Percentiles rank a stretch among this genome's conserved stretches.
phyloP scores from a whole-genome alignment of 352 stramenopile species.

The Pythium pectinolyticum region DNA sequence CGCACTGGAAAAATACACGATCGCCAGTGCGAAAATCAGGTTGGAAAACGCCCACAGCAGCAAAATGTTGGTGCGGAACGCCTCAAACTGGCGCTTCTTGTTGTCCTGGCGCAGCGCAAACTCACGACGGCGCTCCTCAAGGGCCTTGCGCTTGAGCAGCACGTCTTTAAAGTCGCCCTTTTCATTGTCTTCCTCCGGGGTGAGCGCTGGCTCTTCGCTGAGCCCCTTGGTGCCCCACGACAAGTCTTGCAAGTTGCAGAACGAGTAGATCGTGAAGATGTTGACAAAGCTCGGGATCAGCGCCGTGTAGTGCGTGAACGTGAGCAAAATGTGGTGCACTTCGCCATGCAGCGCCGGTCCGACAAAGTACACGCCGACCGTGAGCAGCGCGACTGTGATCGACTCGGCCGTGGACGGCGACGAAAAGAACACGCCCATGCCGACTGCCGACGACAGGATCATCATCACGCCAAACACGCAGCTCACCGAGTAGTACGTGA shows the following conservation, averaged over 20 bases:
- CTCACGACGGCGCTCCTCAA: conserved; percentile 70
- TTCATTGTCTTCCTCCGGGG: conserved; percentile 52
- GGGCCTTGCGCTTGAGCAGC: conserved; percentile 65
- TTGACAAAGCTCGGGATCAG: conserved; percentile 88
- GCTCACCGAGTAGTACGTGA: conserved; percentile 82
- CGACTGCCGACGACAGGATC: conserved; percentile 75
- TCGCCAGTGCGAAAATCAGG: conserved; percentile 73
- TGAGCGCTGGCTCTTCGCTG: conserved; percentile 47
- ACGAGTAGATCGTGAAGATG: conserved; percentile 90
- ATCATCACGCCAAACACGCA: conserved; percentile 75
- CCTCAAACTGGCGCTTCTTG: conserved; percentile 78
- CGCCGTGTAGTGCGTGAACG: conserved; percentile 86
- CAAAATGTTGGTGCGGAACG: conserved; percentile 83
- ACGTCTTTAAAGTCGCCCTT: conserved; percentile 87
- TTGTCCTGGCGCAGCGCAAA: conserved; percentile 54
- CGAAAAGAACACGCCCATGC: conserved; percentile 76
- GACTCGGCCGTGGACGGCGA: conserved; percentile 48
- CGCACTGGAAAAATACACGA: conserved; percentile 64
- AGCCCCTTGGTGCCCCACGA: conserved; percentile 86
- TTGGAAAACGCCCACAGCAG: conserved; percentile 82
- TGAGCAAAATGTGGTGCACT: conserved; percentile 83
- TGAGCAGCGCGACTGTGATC: conserved; percentile 65
- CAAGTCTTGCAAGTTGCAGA: conserved; percentile 88
- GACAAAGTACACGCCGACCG: conserved; percentile 81
- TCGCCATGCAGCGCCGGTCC: conserved; percentile 77